Evolutionary conservation across 106 monocot genomes (phyloP).

Genomic region (Cymbidium sinense): DNA sequence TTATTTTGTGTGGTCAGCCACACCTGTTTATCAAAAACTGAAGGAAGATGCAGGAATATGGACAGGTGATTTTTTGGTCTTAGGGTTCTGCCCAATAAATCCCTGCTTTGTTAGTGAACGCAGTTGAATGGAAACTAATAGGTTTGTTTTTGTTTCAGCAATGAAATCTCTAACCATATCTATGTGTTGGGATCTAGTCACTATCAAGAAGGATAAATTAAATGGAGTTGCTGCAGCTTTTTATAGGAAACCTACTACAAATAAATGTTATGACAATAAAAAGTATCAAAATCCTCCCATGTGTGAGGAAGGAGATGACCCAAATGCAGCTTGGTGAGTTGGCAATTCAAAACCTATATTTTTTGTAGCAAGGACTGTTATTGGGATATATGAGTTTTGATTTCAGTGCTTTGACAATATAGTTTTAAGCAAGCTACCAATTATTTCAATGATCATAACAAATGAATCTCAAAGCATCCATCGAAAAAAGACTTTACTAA

Average conservation of each 20-base stretch:
- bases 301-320: conserved; percentile 81
- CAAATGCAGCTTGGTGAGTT: conserved; percentile 81
- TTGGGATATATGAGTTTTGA: not conserved
- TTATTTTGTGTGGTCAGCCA: conserved; percentile 93
- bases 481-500: not conserved
- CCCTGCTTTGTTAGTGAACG: not conserved
- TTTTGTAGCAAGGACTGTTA: not conserved
- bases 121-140: not conserved
- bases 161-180: conserved; percentile 74
- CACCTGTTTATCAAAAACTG: conserved; percentile 95
- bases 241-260: conserved; percentile 69
- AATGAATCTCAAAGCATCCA: not conserved
- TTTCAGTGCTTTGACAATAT: not conserved
- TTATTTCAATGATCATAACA: not conserved
- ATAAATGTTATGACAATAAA: conserved; percentile 74
- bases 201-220: conserved; percentile 77
- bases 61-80: conserved; percentile 38
- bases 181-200: conserved; percentile 89
- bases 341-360: not conserved
- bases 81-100: not conserved
- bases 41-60: conserved; percentile 88
- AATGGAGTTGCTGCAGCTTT: conserved; percentile 74
- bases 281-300: conserved; percentile 58
- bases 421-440: not conserved
- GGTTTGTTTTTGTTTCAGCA: conserved; percentile 32